These are phyloP conservation scores for Penstemon eatonii DNA, from an alignment of 257 asterid species.

Conservation along the genomic window DNA sequence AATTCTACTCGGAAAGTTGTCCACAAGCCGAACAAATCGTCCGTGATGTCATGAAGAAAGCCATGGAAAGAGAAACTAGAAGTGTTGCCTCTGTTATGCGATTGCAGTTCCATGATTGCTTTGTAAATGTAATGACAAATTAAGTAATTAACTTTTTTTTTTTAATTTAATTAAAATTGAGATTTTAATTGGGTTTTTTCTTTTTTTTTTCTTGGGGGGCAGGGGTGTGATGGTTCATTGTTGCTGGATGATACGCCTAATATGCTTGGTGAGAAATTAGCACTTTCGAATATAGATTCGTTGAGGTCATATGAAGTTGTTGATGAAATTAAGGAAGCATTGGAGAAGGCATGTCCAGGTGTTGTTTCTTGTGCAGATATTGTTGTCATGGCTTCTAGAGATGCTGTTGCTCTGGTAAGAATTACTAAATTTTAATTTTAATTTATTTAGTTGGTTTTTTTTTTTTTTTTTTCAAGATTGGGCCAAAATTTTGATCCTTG, in stretches of 20 bases:
- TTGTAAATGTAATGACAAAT: slow-evolving; percentile 61
- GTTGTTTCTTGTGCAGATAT: slow-evolving; percentile 95
- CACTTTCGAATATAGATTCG: slow-evolving; percentile 77
- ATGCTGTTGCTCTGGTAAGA: slow-evolving; percentile 81
- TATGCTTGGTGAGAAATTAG: slow-evolving; percentile 79
- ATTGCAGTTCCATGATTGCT: slow-evolving; percentile 91
- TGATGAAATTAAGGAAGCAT: slow-evolving; percentile 67
- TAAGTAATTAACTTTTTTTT: too few relatives aligned
- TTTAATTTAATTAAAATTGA: neutral
- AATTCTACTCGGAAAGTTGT: slow-evolving; percentile 60
- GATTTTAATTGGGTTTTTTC: neutral
- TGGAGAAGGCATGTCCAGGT: slow-evolving; percentile 68
- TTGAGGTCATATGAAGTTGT: slow-evolving; percentile 72
- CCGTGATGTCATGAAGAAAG: slow-evolving; percentile 46
- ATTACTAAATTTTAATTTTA: neutral
- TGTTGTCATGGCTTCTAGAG: slow-evolving; percentile 86
- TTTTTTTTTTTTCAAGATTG: neutral
- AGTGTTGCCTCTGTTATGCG: slow-evolving; percentile 91
- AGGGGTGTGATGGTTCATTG: slow-evolving; percentile 97
- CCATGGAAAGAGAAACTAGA: slow-evolving; percentile 70
- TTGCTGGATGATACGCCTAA: slow-evolving; percentile 74
- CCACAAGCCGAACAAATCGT: slow-evolving; percentile 71
- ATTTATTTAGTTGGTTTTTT: neutral
- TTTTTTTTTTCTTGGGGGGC: neutral
- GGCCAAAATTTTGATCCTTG: too few relatives aligned